Evolutionary conservation across 2,329 filamentous ascomycete species (phyloP).

Genomic region (Pseudogymnoascus sp.): DNA sequence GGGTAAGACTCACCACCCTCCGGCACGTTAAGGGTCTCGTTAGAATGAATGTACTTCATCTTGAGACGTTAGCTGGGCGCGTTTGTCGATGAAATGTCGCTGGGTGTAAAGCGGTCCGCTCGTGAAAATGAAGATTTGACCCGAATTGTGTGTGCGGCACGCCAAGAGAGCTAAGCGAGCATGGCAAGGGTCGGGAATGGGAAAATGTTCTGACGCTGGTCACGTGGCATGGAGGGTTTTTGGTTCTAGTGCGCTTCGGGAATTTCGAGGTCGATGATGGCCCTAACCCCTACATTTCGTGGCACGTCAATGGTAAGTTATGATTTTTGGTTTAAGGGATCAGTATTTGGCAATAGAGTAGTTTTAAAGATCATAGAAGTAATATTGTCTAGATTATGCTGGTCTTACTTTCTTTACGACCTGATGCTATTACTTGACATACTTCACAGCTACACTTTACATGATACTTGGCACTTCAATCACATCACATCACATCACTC

Average conservation of each 20-base stretch:
- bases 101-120: neutral
- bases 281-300: neutral
- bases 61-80: constrained; percentile 43
- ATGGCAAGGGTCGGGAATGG: neutral
- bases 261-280: neutral
- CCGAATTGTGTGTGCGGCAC: constrained; percentile 6
- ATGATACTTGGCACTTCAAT: neutral
- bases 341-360: neutral
- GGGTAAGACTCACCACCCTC: constrained; percentile 73
- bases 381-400: neutral
- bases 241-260: neutral
- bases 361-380: neutral
- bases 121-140: constrained; percentile 5
- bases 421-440: neutral
- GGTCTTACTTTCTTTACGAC: neutral
- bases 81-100: constrained; percentile 9
- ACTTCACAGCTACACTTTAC: neutral
- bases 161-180: constrained; percentile 9
- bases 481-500: neutral
- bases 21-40: constrained; percentile 91
- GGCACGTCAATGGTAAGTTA: neutral
- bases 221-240: neutral
- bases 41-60: constrained; percentile 99
- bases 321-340: neutral
- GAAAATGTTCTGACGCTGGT: neutral